phyloP scores from a whole-genome alignment of 2,329 filamentous ascomycete genomes.

The Clonostachys sp. region DNA sequence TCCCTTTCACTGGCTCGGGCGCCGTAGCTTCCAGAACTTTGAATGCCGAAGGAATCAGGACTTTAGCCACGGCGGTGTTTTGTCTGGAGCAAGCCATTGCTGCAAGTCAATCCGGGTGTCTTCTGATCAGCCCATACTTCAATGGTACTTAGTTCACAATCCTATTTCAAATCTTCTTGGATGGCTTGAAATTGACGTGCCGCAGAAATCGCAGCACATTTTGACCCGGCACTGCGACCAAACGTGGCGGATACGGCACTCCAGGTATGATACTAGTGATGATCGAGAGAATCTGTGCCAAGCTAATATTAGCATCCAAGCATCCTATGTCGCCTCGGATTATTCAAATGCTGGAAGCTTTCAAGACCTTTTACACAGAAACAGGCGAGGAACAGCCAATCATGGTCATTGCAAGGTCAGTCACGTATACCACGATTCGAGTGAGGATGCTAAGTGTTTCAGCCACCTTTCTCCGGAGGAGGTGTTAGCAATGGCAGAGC shows the following conservation, averaged over 20 bases:
- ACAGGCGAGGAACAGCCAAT: conserved; percentile 43
- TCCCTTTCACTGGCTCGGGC: conserved; percentile 41
- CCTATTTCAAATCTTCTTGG: too few relatives aligned
- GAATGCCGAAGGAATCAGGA: conserved; percentile 35
- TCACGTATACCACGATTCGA: too few relatives aligned
- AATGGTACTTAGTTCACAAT: too few relatives aligned
- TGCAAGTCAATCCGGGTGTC: conserved; percentile 38
- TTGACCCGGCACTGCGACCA: too few relatives aligned
- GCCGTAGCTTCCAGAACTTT: conserved; percentile 37
- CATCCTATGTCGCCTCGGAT: conserved; percentile 41
- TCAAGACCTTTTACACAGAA: conserved; percentile 35
- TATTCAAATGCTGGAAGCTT: conserved; percentile 42
- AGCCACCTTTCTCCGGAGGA: conserved; percentile 12
- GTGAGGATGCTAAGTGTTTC: too few relatives aligned
- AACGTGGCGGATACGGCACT: too few relatives aligned
- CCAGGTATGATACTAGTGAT: too few relatives aligned
- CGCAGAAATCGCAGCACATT: too few relatives aligned
- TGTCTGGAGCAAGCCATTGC: conserved; percentile 42
- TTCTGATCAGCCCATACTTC: conserved; percentile 41
- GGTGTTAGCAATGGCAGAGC: conserved; percentile 37
- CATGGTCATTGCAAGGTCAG: conserved; percentile 37
- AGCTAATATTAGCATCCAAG: conserved; percentile 7
- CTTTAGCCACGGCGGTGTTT: conserved; percentile 41
- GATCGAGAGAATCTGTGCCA: too few relatives aligned
- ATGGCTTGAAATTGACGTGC: too few relatives aligned